Base-by-base conservation (phyloP, 2,329 filamentous ascomycete genomes). In the Ophiostoma fasciatum region DNA sequence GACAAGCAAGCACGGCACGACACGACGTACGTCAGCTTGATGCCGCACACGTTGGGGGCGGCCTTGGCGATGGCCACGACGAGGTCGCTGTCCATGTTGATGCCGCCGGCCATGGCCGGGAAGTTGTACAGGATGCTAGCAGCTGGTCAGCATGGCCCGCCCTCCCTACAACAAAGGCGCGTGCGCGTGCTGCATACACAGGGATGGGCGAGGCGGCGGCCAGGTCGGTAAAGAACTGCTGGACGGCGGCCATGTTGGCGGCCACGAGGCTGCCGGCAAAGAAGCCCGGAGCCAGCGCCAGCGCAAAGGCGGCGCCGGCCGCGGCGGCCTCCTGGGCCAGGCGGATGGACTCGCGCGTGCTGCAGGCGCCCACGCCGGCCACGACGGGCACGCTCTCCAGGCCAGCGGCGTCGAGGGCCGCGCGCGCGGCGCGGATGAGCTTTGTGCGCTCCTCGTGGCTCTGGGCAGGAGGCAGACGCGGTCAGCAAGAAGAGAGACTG, bases 361-460 rank as follows among this genome's bases (percentile, higher is more conserved):
- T 53, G 30, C 53, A 48, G 1, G 56, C 62, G 0, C 56, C 60
- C 17, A 63, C 58, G 5, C 63, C 62, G 4, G 61, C 62, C 3
- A 64, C 57, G 4, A 65, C 51, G 1, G 61, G 63, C 29, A 61
- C 60, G 12, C 54, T 39, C 0, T 51, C 45, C 3, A 54, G 45
- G 2, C 50, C 43, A 0, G 55, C 28, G 11, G 27, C 30, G 22
- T 38, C 39, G 2, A 44, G 31, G 1, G 28, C 33, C 3, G 14
- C 19, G 4, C 39, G 34, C 10, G 39, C 35, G 5, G 32, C 23
- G 13, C 29, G 6, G 11, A 44, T 31, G 12, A 44, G 30, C 28
- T 26, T 31, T 2, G 18, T 19, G 12, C 39, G 35, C n/a, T 44
- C 42, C 5, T 42, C 39, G 6, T 29, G 39, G 5, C 25, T 36